Percentiles rank a stretch among this genome's conserved stretches.
Conservation (phyloP, 495 filamentous ascomycete genomes). For the Aspergillus campestris region DNA sequence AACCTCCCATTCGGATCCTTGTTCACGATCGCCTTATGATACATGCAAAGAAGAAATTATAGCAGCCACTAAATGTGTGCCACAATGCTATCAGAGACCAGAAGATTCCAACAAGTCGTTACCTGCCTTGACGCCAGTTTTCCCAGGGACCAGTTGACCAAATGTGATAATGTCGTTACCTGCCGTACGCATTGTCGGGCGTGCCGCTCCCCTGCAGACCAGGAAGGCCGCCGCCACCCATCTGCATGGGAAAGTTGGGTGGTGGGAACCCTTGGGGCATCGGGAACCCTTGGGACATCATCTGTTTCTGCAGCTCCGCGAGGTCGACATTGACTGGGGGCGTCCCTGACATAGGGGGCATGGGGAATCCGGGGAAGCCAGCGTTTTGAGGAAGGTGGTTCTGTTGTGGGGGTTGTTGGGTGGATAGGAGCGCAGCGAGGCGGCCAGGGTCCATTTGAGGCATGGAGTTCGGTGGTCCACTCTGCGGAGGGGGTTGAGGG, state of each 20-base stretch:
- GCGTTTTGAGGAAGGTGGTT: constrained; percentile 19
- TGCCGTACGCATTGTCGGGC: constrained; percentile 28
- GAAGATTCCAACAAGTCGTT: constrained; percentile 3
- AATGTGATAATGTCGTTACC: constrained; percentile 9
- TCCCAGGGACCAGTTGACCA: background rate
- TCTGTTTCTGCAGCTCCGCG: constrained; percentile 53
- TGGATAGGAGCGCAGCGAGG: constrained; percentile 39
- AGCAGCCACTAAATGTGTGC: background rate
- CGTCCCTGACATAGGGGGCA: constrained; percentile 38
- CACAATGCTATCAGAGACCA: constrained; percentile 6
- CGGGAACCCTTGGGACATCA: constrained; percentile 29
- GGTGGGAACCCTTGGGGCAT: constrained; percentile 31
- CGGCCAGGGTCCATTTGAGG: constrained; percentile 45
- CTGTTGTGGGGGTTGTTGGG: constrained; percentile 28
- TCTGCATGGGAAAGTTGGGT: constrained; percentile 38
- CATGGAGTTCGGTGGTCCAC: constrained; percentile 42
- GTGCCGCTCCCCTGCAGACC: constrained; percentile 33
- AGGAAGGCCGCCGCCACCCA: constrained; percentile 33
- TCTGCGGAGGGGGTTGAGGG: constrained; percentile 41
- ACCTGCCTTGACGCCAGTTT: constrained; percentile 19
- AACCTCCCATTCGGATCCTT: background rate
- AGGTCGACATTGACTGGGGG: constrained; percentile 57
- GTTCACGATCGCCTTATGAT: background rate
- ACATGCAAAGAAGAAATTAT: background rate
- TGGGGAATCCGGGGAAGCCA: constrained; percentile 31